These are phyloP conservation scores for Cladosporium sp. DNA, from an alignment of 2,329 filamentous ascomycete species.

Conservation along the genomic window DNA sequence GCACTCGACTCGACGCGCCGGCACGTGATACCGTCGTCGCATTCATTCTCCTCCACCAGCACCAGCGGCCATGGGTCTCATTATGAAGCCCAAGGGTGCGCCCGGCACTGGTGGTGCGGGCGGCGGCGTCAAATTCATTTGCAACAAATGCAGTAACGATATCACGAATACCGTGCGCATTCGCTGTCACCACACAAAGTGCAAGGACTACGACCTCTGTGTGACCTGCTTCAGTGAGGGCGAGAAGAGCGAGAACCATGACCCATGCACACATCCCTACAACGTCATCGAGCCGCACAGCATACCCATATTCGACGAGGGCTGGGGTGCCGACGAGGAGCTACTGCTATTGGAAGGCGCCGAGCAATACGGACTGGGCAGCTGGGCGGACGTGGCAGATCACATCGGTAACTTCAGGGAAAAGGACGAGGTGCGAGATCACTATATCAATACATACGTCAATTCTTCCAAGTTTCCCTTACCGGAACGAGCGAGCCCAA, in stretches of 20 bases:
- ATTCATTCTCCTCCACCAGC: not conserved
- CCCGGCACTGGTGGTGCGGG: conserved; percentile 29
- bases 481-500: conserved; percentile 79
- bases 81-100: conserved; percentile 37
- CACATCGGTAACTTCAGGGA: conserved; percentile 94
- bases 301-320: conserved; percentile 89
- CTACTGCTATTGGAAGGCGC: conserved; percentile 89
- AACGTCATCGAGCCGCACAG: conserved; percentile 98
- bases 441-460: conserved; percentile 87
- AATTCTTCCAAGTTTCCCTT: conserved; percentile 82
- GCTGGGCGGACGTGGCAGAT: conserved; percentile 96
- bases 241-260: conserved; percentile 76
- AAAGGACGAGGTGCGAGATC: conserved; percentile 93
- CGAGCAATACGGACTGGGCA: conserved; percentile 93
- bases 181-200: conserved; percentile 78
- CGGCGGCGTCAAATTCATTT: conserved; percentile 77
- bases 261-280: conserved; percentile 82
- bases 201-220: conserved; percentile 94
- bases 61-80: conserved; percentile 33
- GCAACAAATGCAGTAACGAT: conserved; percentile 93
- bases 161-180: conserved; percentile 98
- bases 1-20: conserved; percentile 2
- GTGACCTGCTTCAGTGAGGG: conserved; percentile 91
- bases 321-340: conserved; percentile 98
- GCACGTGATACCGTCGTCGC: not conserved